phyloP scores from a whole-genome alignment of 768 basidiomycete genomes.

The Agaricus bisporus region DNA sequence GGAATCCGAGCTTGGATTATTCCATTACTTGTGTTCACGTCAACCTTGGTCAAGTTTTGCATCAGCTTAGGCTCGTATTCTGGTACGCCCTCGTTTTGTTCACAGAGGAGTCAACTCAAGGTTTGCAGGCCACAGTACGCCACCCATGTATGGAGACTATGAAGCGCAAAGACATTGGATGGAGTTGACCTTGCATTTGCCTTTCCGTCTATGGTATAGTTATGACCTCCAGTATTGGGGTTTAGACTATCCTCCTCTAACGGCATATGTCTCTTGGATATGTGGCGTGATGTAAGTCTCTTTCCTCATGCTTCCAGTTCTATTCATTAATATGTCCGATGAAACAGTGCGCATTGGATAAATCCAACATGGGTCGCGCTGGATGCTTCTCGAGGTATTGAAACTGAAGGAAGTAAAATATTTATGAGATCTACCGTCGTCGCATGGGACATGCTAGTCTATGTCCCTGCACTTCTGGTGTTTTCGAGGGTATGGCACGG shows the following conservation, averaged over 20 bases:
- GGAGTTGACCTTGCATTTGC: constrained; percentile 80
- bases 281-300: constrained; percentile 67
- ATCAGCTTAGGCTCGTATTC: constrained; percentile 79
- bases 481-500: constrained; percentile 65
- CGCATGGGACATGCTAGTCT: constrained; percentile 60
- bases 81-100: constrained; percentile 40
- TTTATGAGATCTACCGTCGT: constrained; percentile 83
- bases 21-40: constrained; percentile 45
- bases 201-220: constrained; percentile 75
- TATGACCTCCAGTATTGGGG: constrained; percentile 92
- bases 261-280: constrained; percentile 84
- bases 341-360: constrained; percentile 28
- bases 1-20: constrained; percentile 55
- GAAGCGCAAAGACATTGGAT: constrained; percentile 96
- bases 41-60: constrained; percentile 58
- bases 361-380: constrained; percentile 66
- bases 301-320: not conserved
- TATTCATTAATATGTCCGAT: not conserved
- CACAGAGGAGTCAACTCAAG: not conserved
- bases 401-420: constrained; percentile 55
- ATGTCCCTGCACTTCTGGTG: constrained; percentile 64
- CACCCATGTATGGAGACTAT: constrained; percentile 89
- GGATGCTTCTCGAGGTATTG: constrained; percentile 64
- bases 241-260: constrained; percentile 90
- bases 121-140: constrained; percentile 51